Evolutionary conservation across 2,329 filamentous ascomycete species (phyloP).

Genomic region (Emmonsia crescens): DNA sequence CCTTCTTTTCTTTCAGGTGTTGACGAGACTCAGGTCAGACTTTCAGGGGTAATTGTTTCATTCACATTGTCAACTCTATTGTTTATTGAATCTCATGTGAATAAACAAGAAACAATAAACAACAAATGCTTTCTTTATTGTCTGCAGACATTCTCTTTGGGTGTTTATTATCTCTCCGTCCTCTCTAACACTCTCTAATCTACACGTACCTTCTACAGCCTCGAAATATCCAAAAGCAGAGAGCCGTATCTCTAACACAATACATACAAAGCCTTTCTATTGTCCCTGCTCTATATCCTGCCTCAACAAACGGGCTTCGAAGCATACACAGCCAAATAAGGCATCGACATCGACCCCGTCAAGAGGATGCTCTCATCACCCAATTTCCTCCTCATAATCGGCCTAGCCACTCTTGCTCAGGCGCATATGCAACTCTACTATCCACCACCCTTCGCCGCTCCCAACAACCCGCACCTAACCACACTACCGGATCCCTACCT

Average conservation of each 20-base stretch:
- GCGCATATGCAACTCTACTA: constrained; percentile 36
- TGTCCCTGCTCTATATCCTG: background rate
- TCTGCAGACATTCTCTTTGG: background rate
- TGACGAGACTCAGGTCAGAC: too few species aligned
- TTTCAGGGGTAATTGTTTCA: background rate
- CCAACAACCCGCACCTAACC: constrained; percentile 34
- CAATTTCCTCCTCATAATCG: background rate
- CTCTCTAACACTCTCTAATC: background rate
- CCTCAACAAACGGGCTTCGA: background rate
- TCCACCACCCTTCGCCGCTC: constrained; percentile 34
- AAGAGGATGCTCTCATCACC: background rate
- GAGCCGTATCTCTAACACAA: background rate
- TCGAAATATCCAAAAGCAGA: background rate
- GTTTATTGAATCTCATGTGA: background rate
- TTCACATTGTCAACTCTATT: background rate
- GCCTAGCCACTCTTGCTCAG: constrained; percentile 7
- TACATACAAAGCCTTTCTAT: background rate
- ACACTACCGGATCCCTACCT: constrained; percentile 27
- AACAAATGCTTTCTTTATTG: background rate
- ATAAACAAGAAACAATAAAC: background rate
- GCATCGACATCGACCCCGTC: background rate
- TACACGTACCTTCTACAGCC: background rate
- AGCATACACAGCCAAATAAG: background rate
- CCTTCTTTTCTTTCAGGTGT: too few species aligned
- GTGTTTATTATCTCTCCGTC: background rate